Evolutionary conservation across 2,329 filamentous ascomycete species (phyloP), one percentile per base, ranked within the genome.

Genomic region (Ceratocystis alfenasii): DNA sequence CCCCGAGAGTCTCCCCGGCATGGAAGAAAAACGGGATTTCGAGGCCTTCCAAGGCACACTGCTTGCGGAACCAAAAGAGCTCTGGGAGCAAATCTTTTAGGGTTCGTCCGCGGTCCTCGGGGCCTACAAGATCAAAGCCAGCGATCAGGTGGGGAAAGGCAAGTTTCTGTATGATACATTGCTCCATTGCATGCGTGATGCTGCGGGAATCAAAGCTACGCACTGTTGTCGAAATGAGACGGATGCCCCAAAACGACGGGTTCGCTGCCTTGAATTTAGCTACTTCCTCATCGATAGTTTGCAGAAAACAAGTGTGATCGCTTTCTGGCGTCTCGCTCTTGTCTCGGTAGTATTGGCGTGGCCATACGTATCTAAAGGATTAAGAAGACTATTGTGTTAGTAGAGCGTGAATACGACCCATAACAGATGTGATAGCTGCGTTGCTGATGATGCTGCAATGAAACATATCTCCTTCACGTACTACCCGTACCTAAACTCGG

Each of bases 21-120:
- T 96, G 92, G 78, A 97, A 95, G 79, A 95, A 95, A 78, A 96
- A 96, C 0, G 93, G 93, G 8, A 99, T 85, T 62, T 90, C 84
- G 46, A 96, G 83, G 1, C 83, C 84, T 71, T 90, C 87, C 72
- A 89, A 81, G 0, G 84, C 83, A 74, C 91, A 96, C 71, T 87
- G 84, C 74, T 93, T 92, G 69, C 87, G 86, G 80, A 97, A 96
- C 90, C 90, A 96, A 75, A 96, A 93, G 0, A 97, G 78, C 72
- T 95, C 85, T 0, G 92, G 91, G 0, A 93, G 81, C 2, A 95
- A 77, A 70, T 94, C 88, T 36, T 82, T 80, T 30, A 96, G 82
- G 0, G 90, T 81, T 12, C 89, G 83, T 0, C 91, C 92, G 0
- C 81, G 74, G 72, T 95, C 89, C 77, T 96, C 93, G 74, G 93